Conservation (phyloP, 768 basidiomycete species). For the Leccinum subgranulosum region DNA sequence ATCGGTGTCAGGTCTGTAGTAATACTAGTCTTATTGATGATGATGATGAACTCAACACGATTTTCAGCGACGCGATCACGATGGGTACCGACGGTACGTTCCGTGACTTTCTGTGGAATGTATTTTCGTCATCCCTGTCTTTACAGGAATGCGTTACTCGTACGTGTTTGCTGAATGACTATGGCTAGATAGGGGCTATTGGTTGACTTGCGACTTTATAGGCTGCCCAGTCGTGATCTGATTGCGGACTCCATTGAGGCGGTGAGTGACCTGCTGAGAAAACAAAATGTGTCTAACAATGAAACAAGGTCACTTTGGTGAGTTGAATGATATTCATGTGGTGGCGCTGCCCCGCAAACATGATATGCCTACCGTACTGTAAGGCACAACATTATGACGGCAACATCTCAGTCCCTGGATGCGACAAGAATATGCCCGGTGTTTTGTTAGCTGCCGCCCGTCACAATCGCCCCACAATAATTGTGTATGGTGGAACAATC, state of each 20-base stretch:
- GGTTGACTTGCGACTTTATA: conserved; percentile 25
- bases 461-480: conserved; percentile 85
- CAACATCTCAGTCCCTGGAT: conserved; percentile 83
- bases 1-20: conserved; percentile 70
- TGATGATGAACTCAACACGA: neutral
- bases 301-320: conserved; percentile 54
- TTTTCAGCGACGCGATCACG: conserved; percentile 74
- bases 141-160: conserved; percentile 83
- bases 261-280: conserved; percentile 36
- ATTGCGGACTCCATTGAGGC: conserved; percentile 91
- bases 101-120: neutral
- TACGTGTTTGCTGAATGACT: conserved; percentile 35
- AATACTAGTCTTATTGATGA: neutral
- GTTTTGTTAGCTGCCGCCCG: conserved; percentile 83
- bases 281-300: conserved; percentile 6
- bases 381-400: conserved; percentile 85
- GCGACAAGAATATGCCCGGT: conserved; percentile 93
- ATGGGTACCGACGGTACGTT: conserved; percentile 83
- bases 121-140: neutral
- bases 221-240: conserved; percentile 81
- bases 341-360: neutral
- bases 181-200: neutral
- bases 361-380: conserved; percentile 21
- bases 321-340: conserved; percentile 1
- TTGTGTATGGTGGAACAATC: conserved; percentile 86